phyloP scores from a whole-genome alignment of 345 rosid genomes.

The Lenwebbia sp. region DNA sequence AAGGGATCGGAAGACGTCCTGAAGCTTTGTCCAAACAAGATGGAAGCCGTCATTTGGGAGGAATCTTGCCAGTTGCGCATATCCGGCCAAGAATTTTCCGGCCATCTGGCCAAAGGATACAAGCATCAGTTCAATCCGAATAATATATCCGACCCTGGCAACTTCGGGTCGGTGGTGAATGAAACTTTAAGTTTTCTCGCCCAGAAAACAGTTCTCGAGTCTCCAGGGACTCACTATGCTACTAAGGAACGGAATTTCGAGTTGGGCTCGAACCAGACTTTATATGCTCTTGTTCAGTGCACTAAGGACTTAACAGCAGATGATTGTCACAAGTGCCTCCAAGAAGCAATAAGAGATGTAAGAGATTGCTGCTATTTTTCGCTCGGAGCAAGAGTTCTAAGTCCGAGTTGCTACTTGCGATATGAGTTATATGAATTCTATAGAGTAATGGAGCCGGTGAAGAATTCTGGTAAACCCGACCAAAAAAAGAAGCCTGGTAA shows the following conservation, averaged over 20 bases:
- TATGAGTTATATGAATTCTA: neutral
- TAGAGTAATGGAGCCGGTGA: fast-evolving
- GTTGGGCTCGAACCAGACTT: neutral
- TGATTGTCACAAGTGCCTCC: neutral
- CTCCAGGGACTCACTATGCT: neutral
- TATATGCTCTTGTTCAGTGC: neutral
- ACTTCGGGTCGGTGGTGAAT: neutral
- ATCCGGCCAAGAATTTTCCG: neutral
- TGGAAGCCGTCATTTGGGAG: neutral
- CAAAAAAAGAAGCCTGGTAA: neutral
- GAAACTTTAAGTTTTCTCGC: neutral
- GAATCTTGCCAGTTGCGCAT: neutral
- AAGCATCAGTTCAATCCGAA: neutral
- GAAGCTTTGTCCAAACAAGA: neutral
- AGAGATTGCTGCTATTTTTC: neutral
- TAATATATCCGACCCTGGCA: neutral
- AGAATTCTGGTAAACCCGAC: too few relatives aligned
- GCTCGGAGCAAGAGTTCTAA: neutral
- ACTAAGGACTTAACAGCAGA: neutral
- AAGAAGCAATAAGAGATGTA: neutral
- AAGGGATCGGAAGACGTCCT: neutral
- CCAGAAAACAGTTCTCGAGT: neutral
- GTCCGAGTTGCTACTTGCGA: conserved; percentile 1
- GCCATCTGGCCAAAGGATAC: neutral
- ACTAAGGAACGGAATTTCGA: neutral